Evolutionary conservation across 2,329 filamentous ascomycete species (phyloP), one percentile per base, ranked within the genome.

Genomic region (Verticillium alfalfae): DNA sequence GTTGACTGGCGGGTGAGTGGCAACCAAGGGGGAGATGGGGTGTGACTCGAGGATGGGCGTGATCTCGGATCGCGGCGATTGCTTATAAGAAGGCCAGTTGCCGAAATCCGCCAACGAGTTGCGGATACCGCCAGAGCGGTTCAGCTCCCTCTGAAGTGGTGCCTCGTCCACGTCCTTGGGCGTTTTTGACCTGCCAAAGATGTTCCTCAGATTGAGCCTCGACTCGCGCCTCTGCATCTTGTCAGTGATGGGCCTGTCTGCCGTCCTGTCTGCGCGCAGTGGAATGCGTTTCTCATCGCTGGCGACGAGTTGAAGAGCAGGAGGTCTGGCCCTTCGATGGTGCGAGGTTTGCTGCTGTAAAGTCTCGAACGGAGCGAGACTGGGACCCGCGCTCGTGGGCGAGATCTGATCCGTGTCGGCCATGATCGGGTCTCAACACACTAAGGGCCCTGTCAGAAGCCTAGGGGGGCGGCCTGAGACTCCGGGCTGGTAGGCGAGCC

Each of bases 211-310:
- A 3, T 80, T 82, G 58, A 85, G 67, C 62, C 76, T 81, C 16
- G 83, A 85, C 63, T 84, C 83, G 64, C 83, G 75, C 68, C 75
- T 79, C 60, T 69, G 70, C 31, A 78, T 66, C 66, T 77, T 82
- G 45, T 52, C 45, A 52, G 45, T 52, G 45, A 52, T 22, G 45
- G 45, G 45, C 45, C 8, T 52, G 45, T 26, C 18, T 52, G 45
- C 45, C 45, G 45, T 52, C 45, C 22, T 52, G 56, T 77, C 76
- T 8, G 71, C 65, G 41, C 79, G 79, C 61, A 83, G 65, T 13
- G 80, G 77, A 5, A 79, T 67, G 34, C 77, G 75, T 56, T 73
- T 73, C 61, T 76, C 75, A 64, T 75, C 69, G 61, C 66, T 70
- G 37, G 64, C 62, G 31, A 66, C 62, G 26, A 70, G 60, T 10